Base-by-base conservation (phyloP, 2,329 filamentous ascomycete genomes). In the Penicillium palitans region DNA sequence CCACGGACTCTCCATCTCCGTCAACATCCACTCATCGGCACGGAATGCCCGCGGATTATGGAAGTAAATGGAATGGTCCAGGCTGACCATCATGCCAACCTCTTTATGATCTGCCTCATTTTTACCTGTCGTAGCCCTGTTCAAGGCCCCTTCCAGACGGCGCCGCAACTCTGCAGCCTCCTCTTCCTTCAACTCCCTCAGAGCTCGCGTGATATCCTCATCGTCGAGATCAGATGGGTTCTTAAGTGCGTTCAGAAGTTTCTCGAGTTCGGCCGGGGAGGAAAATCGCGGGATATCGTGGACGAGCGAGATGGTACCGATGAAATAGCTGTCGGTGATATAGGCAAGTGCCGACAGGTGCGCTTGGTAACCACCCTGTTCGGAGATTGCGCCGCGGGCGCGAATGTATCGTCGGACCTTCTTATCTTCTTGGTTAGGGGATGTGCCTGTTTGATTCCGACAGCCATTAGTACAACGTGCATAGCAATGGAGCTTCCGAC, bases 261-360 rank as follows among this genome's bases (percentile, higher is more conserved):
- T 66, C 65, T 79, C 67, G 25, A 80, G 70, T 51, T 77, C 76
- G 4, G 66, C 76, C 2, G 81, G 80, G 13, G 79, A 83, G 1
- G 83, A 85, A 72, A 90, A 91, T 15, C 90, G 83, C 84, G 90
- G 93, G 37, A 97, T 82, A 57, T 86, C 83, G 75, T 97, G 93
- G 55, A 93, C 87, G 21, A 91, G 86, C 29, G 88, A 82, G 8
- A 97, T 86, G 2, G 93, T 97, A 40, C 90, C 93, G 74, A 98
- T 93, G 77, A 99, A 98, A 78, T 90, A 95, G 71, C 85, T 90
- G 77, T 98, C 93, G 27, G 88, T 91, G 80, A 98, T 90, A 79
- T 98, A 99, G 25, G 93, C 93, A 61, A 99, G 81, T 9, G 95
- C 95, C 39, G 85, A 89, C 37, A 97, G 80, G 72, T 98, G 93